Conservation (phyloP, 257 asterid genomes). For the Penstemon davidsonii region DNA sequence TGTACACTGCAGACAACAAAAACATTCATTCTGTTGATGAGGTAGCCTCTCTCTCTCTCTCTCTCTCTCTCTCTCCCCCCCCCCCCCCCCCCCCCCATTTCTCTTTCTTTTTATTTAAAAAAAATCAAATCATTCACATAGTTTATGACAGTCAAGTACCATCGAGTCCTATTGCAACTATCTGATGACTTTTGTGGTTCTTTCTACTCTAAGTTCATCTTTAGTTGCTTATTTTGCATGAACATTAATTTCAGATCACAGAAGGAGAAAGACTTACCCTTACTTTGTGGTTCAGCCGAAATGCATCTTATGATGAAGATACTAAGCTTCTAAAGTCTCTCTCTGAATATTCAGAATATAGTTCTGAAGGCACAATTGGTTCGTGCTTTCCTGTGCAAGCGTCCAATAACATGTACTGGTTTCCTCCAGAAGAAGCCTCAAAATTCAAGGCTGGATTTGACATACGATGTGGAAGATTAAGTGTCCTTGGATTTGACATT, state of each 20-base stretch:
- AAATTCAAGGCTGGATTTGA: constrained; percentile 69
- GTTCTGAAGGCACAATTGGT: constrained; percentile 24
- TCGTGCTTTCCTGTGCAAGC: constrained; percentile 56
- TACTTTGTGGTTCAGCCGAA: constrained; percentile 92
- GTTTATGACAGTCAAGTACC: not conserved
- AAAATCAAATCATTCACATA: not conserved
- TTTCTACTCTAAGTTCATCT: constrained; percentile 7
- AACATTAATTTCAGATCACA: constrained; percentile 43
- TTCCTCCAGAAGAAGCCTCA: constrained; percentile 81
- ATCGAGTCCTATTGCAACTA: not conserved
- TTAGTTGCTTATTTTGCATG: not conserved
- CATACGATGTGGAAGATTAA: constrained; percentile 73
- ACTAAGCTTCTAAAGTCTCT: constrained; percentile 60
- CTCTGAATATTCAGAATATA: constrained; percentile 37
- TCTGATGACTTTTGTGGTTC: not conserved
- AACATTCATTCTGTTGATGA: constrained; percentile 81
- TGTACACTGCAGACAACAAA: constrained; percentile 80
- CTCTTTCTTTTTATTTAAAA: no score
- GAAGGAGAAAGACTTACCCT: constrained; percentile 91
- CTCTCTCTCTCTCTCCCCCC: constrained; percentile 14
- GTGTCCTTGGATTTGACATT: constrained; percentile 61
- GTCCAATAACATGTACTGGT: constrained; percentile 84
- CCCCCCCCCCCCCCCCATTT: no score
- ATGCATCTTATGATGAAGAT: constrained; percentile 79
- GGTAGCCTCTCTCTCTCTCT: constrained; percentile 44